Percentiles rank a stretch among this genome's conserved stretches.
phyloP scores from a whole-genome alignment of 164 flowering plant species.

The Paratinospora sagittata region DNA sequence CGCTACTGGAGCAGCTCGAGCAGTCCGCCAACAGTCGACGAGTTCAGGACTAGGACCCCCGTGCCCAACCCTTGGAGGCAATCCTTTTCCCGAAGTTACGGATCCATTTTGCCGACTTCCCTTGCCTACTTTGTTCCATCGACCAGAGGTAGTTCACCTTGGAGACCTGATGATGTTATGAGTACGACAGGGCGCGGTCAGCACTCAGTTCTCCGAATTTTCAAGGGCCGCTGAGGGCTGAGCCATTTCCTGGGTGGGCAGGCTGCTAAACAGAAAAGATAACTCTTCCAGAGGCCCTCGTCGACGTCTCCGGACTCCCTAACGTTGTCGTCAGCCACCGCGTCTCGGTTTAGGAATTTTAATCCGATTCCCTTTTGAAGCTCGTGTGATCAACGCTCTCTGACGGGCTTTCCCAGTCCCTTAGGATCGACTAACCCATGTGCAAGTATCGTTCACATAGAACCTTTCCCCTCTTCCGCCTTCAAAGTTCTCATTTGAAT shows the following conservation, averaged over 20 bases:
- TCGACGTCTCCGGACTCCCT: conserved; percentile 5
- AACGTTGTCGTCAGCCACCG: background rate
- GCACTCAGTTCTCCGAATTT: conserved; percentile 6
- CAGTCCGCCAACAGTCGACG: background rate
- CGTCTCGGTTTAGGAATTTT: background rate
- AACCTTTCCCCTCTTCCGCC: too few species aligned
- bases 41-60: background rate
- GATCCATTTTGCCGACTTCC: background rate
- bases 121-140: conserved; percentile 10
- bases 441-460: background rate
- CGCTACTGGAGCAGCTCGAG: background rate
- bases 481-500: too few species aligned
- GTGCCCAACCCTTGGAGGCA: conserved; percentile 2
- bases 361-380: background rate
- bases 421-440: conserved; percentile 6
- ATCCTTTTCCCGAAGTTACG: conserved; percentile 5
- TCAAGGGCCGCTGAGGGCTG: conserved; percentile 7
- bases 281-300: too few species aligned
- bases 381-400: background rate
- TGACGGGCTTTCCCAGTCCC: background rate
- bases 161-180: conserved; percentile 11
- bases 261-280: too few species aligned
- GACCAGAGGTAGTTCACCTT: conserved; percentile 11
- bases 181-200: conserved; percentile 6
- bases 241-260: too few species aligned